Conservation (phyloP, 495 filamentous ascomycete genomes). For the Penicillium paradoxum region DNA sequence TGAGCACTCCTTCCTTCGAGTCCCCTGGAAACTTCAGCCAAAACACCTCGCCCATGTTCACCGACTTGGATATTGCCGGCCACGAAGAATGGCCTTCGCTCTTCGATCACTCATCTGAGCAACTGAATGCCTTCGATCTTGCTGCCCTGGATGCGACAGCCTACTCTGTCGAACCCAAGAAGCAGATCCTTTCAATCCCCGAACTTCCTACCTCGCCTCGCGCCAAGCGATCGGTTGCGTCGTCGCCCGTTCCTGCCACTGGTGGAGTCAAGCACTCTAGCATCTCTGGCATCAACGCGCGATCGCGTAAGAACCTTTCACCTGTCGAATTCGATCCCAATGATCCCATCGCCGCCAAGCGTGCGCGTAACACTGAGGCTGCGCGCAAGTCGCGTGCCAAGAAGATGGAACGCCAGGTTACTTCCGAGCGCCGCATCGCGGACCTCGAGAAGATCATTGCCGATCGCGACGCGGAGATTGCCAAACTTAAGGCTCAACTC, state of each 20-base stretch:
- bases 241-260: conserved; percentile 21
- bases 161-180: conserved; percentile 27
- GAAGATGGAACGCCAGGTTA: conserved; percentile 65
- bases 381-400: conserved; percentile 90
- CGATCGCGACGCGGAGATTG: conserved; percentile 60
- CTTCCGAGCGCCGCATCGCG: conserved; percentile 51
- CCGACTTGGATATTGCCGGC: conserved; percentile 32
- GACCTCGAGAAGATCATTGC: conserved; percentile 43
- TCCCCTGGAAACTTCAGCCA: conserved; percentile 63
- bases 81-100: conserved; percentile 50
- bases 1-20: conserved; percentile 78
- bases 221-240: conserved; percentile 34
- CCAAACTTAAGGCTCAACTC: conserved; percentile 37
- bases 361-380: conserved; percentile 90
- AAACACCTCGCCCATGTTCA: conserved; percentile 67
- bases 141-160: conserved; percentile 27
- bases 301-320: conserved; percentile 73
- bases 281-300: conserved; percentile 63
- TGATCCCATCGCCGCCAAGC: conserved; percentile 82
- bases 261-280: conserved; percentile 57
- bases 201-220: conserved; percentile 15
- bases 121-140: conserved; percentile 32
- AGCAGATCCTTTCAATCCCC: conserved; percentile 37
- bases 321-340: conserved; percentile 55
- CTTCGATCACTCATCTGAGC: conserved; percentile 48